Evolutionary conservation across 2,329 filamentous ascomycete species (phyloP).

Genomic region (Dendryphion nanum): DNA sequence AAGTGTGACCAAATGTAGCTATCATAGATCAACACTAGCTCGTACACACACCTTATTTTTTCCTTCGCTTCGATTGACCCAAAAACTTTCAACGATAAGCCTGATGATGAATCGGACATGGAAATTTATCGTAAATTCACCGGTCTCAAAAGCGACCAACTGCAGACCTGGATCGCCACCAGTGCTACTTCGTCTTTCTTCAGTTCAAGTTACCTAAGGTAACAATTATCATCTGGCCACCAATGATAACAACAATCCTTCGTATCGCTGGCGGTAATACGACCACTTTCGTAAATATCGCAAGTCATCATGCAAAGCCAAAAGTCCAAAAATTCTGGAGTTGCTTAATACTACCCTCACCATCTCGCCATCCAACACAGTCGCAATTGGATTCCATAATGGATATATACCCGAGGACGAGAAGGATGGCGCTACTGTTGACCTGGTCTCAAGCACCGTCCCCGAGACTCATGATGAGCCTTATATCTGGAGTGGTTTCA

Average conservation of each 20-base stretch:
- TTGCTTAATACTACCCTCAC: constrained; percentile 2
- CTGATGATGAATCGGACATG: constrained; percentile 7
- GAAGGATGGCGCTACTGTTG: constrained; percentile 1
- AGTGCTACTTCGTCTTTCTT: constrained; percentile 5
- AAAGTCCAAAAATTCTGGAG: neutral
- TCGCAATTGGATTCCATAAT: constrained; percentile 6
- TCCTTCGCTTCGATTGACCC: constrained; percentile 43
- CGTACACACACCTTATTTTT: constrained; percentile 33
- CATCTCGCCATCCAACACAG: constrained; percentile 5
- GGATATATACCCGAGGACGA: constrained; percentile 1
- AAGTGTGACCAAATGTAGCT: constrained; percentile 34
- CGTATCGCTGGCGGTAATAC: constrained; percentile 1
- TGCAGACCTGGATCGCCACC: constrained; percentile 35
- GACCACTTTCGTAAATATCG: neutral
- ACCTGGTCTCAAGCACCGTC: constrained; percentile 3
- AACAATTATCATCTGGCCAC: constrained; percentile 7
- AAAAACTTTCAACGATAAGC: constrained; percentile 19
- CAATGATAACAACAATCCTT: constrained; percentile 3
- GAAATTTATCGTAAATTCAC: constrained; percentile 4
- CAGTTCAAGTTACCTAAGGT: constrained; percentile 1
- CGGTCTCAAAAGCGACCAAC: constrained; percentile 11
- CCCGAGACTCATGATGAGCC: neutral
- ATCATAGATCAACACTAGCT: constrained; percentile 29
- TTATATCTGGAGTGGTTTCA: constrained; percentile 3
- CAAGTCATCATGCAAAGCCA: neutral